These are phyloP conservation scores for Eucalyptus globulus DNA, from an alignment of 345 rosid species.

Conservation along the genomic window DNA sequence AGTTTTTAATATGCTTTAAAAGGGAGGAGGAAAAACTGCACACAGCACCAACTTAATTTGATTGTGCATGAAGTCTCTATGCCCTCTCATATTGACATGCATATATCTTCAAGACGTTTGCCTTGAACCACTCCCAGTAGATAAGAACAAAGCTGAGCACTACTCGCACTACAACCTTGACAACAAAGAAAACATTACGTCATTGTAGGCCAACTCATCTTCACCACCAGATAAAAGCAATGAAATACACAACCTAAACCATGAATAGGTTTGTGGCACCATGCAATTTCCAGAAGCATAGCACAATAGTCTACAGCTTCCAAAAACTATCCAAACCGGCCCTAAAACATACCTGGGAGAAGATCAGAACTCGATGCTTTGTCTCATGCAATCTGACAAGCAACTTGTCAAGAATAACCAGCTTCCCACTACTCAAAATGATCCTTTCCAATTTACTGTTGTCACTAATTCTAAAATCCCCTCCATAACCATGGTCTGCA, in stretches of 20 bases:
- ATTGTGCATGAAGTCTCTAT: background rate
- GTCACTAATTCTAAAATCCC: conserved; percentile 47
- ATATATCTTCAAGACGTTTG: background rate
- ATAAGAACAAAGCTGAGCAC: background rate
- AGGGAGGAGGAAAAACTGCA: background rate
- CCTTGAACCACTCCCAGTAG: background rate
- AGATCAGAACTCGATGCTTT: conserved; percentile 94
- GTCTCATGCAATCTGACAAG: conserved; percentile 91
- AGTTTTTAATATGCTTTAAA: background rate
- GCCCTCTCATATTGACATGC: background rate
- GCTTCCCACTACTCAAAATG: conserved; percentile 93
- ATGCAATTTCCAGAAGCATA: background rate
- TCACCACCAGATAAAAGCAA: background rate
- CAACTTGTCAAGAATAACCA: conserved; percentile 95
- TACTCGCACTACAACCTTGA: background rate
- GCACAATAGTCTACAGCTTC: background rate
- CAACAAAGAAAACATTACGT: background rate
- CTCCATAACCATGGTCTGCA: conserved; percentile 99
- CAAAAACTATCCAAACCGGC: background rate
- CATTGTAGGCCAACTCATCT: background rate
- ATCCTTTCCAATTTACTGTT: conserved; percentile 84
- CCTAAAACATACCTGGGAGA: conserved; percentile 62
- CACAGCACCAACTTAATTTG: background rate
- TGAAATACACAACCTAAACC: background rate
- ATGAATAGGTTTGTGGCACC: background rate